Percentiles rank a stretch among this genome's conserved stretches.
Evolutionary conservation across 805 yeast species (phyloP).

Genomic region (Jamesozyma piceae): DNA sequence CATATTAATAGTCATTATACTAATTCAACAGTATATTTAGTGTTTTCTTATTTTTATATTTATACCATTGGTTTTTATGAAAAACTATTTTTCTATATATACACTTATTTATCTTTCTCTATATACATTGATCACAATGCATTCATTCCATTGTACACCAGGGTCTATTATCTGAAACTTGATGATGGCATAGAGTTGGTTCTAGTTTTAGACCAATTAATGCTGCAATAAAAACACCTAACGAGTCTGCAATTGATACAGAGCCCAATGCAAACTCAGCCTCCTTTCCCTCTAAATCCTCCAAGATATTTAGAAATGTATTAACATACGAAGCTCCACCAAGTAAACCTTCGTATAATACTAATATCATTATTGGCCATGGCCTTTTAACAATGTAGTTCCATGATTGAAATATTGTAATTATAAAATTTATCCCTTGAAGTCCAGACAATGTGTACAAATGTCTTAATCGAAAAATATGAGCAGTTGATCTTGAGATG

Average conservation of each 20-base stretch:
- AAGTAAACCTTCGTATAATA: slow-evolving; percentile 79
- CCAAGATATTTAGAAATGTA: slow-evolving; percentile 71
- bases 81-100: too few relatives aligned
- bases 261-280: slow-evolving; percentile 78
- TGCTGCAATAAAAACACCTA: slow-evolving; percentile 81
- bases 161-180: slow-evolving; percentile 60
- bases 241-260: slow-evolving; percentile 73
- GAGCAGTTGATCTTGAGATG: slow-evolving; percentile 76
- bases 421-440: slow-evolving; percentile 53
- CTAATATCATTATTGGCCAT: slow-evolving; percentile 50
- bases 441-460: slow-evolving; percentile 56
- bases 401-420: slow-evolving; percentile 58
- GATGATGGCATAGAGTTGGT: slow-evolving; percentile 59
- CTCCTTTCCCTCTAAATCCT: slow-evolving; percentile 39
- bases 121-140: too few relatives aligned
- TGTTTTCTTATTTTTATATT: too few relatives aligned
- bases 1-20: too few relatives aligned
- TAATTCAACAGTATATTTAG: too few relatives aligned
- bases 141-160: slow-evolving; percentile 59
- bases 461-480: slow-evolving; percentile 47
- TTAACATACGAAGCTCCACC: slow-evolving; percentile 91
- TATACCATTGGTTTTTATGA: too few relatives aligned
- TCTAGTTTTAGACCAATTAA: slow-evolving; percentile 66
- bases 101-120: not conserved
- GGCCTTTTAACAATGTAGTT: slow-evolving; percentile 48